A percentile compares a stretch with the other conserved stretches of the same genome.
These are phyloP conservation scores for Phytophthora constricta DNA, from an alignment of 352 stramenopile genomes.

Conservation along the genomic window DNA sequence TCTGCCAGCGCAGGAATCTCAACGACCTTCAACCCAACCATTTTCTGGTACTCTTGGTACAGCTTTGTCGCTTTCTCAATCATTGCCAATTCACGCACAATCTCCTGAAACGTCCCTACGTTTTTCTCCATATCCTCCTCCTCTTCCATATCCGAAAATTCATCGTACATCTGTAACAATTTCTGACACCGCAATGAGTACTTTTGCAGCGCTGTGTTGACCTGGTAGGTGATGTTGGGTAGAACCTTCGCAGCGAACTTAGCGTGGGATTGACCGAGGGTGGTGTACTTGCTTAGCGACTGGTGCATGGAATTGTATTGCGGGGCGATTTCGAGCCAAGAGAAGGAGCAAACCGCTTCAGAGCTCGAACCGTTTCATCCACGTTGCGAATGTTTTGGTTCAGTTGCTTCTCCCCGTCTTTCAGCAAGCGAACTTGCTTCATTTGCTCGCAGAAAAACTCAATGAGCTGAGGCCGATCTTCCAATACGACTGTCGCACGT, in stretches of 20 bases:
- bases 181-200: constrained; percentile 60
- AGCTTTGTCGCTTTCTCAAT: constrained; percentile 61
- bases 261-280: constrained; percentile 51
- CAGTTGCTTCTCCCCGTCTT: constrained; percentile 62
- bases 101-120: constrained; percentile 55
- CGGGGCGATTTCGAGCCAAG: constrained; percentile 29
- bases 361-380: constrained; percentile 60
- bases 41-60: constrained; percentile 78
- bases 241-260: constrained; percentile 76
- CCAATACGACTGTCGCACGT: constrained; percentile 50
- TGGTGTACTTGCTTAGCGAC: constrained; percentile 53
- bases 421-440: constrained; percentile 58
- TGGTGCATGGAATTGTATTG: constrained; percentile 64
- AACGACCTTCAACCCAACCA: constrained; percentile 69
- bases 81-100: constrained; percentile 46
- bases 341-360: constrained; percentile 52
- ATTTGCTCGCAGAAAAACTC: constrained; percentile 79
- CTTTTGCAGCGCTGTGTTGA: constrained; percentile 60
- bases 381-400: constrained; percentile 76
- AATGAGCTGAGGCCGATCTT: constrained; percentile 75
- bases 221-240: constrained; percentile 73
- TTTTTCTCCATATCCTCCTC: constrained; percentile 72
- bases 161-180: constrained; percentile 58
- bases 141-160: constrained; percentile 48
- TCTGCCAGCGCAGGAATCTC: constrained; percentile 60